phyloP scores from a whole-genome alignment of 345 rosid species.

The Moricandia arvensis region DNA sequence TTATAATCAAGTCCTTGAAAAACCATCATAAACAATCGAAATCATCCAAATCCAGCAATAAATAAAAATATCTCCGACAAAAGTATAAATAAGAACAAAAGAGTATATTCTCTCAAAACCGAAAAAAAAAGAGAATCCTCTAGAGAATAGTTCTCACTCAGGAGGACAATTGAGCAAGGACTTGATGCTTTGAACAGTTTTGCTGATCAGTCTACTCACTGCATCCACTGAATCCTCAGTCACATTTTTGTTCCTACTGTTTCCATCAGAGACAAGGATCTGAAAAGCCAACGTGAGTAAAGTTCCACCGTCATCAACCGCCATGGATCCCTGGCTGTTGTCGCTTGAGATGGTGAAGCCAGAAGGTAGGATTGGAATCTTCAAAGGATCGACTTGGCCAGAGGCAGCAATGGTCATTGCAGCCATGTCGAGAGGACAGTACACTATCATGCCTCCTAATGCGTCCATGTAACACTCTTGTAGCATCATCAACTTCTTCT shows the following conservation, averaged over 20 bases:
- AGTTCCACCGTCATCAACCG: slow-evolving; percentile 36
- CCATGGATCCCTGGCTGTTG: slow-evolving; percentile 34
- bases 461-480: slow-evolving; percentile 61
- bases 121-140: slow-evolving; percentile 15
- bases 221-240: slow-evolving; percentile 47
- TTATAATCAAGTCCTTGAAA: neutral
- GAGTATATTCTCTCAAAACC: slow-evolving; percentile 28
- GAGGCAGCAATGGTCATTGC: slow-evolving; percentile 36
- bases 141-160: slow-evolving; percentile 24
- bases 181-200: slow-evolving; percentile 54
- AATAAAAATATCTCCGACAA: neutral
- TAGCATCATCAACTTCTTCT: slow-evolving; percentile 44
- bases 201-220: slow-evolving; percentile 52
- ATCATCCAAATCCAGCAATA: neutral
- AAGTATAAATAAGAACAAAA: neutral
- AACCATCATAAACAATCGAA: neutral
- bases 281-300: slow-evolving; percentile 64
- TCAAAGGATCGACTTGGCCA: slow-evolving; percentile 36
- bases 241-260: slow-evolving; percentile 1
- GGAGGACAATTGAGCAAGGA: slow-evolving; percentile 40
- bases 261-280: slow-evolving; percentile 44
- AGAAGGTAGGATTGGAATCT: slow-evolving; percentile 63
- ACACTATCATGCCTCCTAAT: slow-evolving; percentile 50
- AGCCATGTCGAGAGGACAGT: slow-evolving; percentile 53
- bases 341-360: slow-evolving; percentile 65